A percentile compares a stretch with the other conserved stretches of the same genome.
Evolutionary conservation across 345 rosid species (phyloP).

Genomic region (Psidium friedrichsthalianum): DNA sequence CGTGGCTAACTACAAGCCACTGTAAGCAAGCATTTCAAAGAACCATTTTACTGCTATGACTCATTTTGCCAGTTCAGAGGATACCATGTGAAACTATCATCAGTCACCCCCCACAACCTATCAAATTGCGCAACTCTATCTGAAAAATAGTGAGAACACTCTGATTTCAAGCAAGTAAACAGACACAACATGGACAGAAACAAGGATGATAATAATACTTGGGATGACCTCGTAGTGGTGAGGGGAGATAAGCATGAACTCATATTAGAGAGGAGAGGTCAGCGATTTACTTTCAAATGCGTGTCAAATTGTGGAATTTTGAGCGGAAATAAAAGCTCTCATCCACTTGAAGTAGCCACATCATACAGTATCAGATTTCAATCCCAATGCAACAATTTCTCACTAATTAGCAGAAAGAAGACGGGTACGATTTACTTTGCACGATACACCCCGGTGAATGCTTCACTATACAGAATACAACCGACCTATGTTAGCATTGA

Average conservation of each 20-base stretch:
- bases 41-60: neutral
- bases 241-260: neutral
- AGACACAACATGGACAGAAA: neutral
- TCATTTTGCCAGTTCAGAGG: neutral
- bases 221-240: neutral
- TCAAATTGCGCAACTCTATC: neutral
- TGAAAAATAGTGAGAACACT: neutral
- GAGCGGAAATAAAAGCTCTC: neutral
- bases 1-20: neutral
- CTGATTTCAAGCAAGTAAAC: neutral
- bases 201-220: neutral
- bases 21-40: neutral
- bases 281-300: neutral
- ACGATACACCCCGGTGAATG: neutral
- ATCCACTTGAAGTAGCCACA: neutral
- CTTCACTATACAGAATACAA: slow-evolving; percentile 12
- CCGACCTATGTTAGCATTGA: slow-evolving; percentile 37
- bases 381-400: neutral
- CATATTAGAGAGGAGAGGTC: neutral
- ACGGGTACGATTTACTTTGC: neutral
- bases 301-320: neutral
- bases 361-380: neutral
- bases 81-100: neutral
- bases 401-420: neutral
- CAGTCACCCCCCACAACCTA: neutral